phyloP scores from a whole-genome alignment of 2,329 filamentous ascomycete genomes.

The Periconia sp. region DNA sequence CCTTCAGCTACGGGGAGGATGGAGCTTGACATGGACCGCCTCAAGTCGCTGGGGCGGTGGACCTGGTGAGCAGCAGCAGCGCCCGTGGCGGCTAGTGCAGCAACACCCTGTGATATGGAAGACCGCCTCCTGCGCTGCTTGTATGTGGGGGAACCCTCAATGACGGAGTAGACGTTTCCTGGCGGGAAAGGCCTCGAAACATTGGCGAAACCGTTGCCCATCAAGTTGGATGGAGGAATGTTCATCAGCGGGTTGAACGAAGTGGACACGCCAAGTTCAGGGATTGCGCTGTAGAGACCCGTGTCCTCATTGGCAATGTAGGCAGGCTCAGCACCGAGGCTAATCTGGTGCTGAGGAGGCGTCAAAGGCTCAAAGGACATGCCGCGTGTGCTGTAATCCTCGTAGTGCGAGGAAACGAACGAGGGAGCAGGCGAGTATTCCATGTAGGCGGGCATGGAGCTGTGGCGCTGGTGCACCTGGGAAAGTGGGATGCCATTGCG shows the following conservation, averaged over 20 bases:
- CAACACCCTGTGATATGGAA: conserved; percentile 81
- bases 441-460: conserved; percentile 98
- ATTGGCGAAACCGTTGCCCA: conserved; percentile 78
- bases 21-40: conserved; percentile 86
- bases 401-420: conserved; percentile 97
- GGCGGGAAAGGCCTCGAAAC: conserved; percentile 66
- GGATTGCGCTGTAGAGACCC: conserved; percentile 91
- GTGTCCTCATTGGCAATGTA: conserved; percentile 99
- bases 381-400: conserved; percentile 95
- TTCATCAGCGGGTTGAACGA: conserved; percentile 88
- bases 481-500: conserved; percentile 85
- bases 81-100: conserved; percentile 63
- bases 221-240: conserved; percentile 81
- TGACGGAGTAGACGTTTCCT: conserved; percentile 89
- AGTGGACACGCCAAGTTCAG: conserved; percentile 77
- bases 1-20: conserved; percentile 79
- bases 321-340: conserved; percentile 81
- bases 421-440: conserved; percentile 98
- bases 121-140: conserved; percentile 95
- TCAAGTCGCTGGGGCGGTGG: conserved; percentile 85
- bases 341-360: conserved; percentile 85
- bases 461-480: conserved; percentile 85
- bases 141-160: conserved; percentile 97
- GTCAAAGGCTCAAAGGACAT: conserved; percentile 97
- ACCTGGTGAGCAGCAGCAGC: conserved; percentile 58